phyloP scores from a whole-genome alignment of 495 filamentous ascomycete species.

The Hyphodiscus hymeniophilus region DNA sequence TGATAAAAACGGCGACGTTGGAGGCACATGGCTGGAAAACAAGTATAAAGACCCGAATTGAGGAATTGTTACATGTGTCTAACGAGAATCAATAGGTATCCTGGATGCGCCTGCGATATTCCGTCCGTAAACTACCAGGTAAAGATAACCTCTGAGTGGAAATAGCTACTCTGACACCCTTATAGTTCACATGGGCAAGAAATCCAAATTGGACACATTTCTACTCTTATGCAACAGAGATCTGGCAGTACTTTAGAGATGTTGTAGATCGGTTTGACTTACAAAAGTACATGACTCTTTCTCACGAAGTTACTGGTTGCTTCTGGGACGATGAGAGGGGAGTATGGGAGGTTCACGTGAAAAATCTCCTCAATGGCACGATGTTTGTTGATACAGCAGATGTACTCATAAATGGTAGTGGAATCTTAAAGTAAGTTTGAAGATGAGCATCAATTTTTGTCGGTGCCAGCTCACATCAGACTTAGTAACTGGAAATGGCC shows the following conservation, averaged over 20 bases:
- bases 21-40: constrained; percentile 54
- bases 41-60: constrained; percentile 41
- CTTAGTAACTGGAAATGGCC: constrained; percentile 13
- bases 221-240: constrained; percentile 31
- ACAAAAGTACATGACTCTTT: constrained; percentile 36
- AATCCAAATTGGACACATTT: constrained; percentile 32
- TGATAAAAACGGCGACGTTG: constrained; percentile 68
- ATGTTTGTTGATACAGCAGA: constrained; percentile 21
- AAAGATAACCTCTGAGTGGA: too few species aligned
- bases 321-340: constrained; percentile 22
- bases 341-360: constrained; percentile 28
- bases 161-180: too few species aligned
- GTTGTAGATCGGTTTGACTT: constrained; percentile 48
- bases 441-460: too few species aligned
- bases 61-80: constrained; percentile 30
- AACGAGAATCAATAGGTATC: constrained; percentile 6
- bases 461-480: too few species aligned
- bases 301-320: constrained; percentile 2
- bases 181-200: constrained; percentile 33
- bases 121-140: constrained; percentile 29
- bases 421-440: constrained; percentile 9
- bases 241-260: constrained; percentile 45
- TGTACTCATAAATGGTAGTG: constrained; percentile 9
- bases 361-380: constrained; percentile 16
- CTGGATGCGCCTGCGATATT: constrained; percentile 33